Base-by-base conservation (phyloP, 164 flowering plant species). In the Houttuynia cordata region DNA sequence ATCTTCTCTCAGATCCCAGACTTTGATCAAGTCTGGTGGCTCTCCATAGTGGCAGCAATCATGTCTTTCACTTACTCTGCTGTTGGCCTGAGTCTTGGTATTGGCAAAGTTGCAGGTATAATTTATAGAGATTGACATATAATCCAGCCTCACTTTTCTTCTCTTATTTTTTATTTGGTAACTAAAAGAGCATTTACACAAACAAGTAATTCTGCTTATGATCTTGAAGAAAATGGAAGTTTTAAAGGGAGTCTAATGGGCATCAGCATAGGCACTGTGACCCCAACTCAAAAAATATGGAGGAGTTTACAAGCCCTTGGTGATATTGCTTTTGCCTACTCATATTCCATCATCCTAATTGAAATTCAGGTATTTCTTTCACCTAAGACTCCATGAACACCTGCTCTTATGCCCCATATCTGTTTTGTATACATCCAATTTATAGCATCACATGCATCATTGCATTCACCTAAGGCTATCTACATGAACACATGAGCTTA, bases 11-110 rank as follows among this genome's bases (percentile, higher is more conserved):
- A 87, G 64, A 85, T 87, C 53, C 96, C 87, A 24, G 87, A 83
- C 60, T 87, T 87, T 63, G 82, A 82, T 81, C 86, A 81, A 66
- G 75, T 87, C 0, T 87, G 83, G 86, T 87, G 96, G 91, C 87
- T 87, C 62, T 87, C 96, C 7, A 80, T 83, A 51, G 82, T 83
- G 30, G 96, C 96, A 24, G 93, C 96, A 30, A 49, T 81, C 51
- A 86, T 88, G 92, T 86, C 96, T 51, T 84, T 85, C 71, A 80
- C 87, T 24, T 86, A 88, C 69, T 84, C 93, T 15, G 15, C 74
- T 1, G 80, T 80, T 20, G 91, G 93, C 21, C 81, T 86, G 17
- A 79, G 81, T 47, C 84, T 88, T 21, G 90, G 90, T 22, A 64
- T 86, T 41, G 78, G 72, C 57, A 70, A 83, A 77, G 83, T 78